phyloP scores from a whole-genome alignment of 345 rosid species.

The Arabidopsis arenosa region DNA sequence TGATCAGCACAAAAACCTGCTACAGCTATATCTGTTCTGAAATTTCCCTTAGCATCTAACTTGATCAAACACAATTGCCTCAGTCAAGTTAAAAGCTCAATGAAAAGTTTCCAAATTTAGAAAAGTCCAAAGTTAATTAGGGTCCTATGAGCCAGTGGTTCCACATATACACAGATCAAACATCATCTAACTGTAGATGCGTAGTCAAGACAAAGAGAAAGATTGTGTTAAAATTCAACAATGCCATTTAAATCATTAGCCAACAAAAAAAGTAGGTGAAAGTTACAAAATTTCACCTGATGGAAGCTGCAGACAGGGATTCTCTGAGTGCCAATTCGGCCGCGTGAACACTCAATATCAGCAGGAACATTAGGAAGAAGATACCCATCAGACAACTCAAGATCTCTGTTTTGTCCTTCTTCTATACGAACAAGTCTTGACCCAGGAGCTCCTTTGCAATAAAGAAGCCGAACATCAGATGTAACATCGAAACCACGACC shows the following conservation, averaged over 20 bases:
- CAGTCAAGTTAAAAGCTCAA: slow-evolving; percentile 13
- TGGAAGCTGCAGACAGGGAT: slow-evolving; percentile 73
- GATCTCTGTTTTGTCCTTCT: slow-evolving; percentile 67
- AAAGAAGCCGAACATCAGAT: slow-evolving; percentile 89
- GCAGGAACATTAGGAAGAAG: slow-evolving; percentile 62
- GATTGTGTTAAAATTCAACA: slow-evolving; percentile 3
- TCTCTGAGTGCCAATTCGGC: slow-evolving; percentile 51
- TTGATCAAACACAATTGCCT: slow-evolving; percentile 8
- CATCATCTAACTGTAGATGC: slow-evolving; percentile 12
- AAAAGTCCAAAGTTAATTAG: slow-evolving; percentile 1
- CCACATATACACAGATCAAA: slow-evolving; percentile 27
- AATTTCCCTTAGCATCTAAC: background rate
- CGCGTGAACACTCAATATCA: slow-evolving; percentile 68
- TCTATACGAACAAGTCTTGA: slow-evolving; percentile 78
- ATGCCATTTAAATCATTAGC: background rate
- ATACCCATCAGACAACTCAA: slow-evolving; percentile 57
- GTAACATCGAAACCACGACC: slow-evolving; percentile 97
- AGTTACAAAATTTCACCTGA: slow-evolving; percentile 54
- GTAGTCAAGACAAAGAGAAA: slow-evolving; percentile 34
- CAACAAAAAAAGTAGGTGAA: background rate
- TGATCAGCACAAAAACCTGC: background rate
- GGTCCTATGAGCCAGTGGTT: slow-evolving; percentile 23
- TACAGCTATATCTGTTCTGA: background rate
- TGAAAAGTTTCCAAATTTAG: slow-evolving; percentile 35
- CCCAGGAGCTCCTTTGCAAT: slow-evolving; percentile 94